These are phyloP conservation scores for Adenanthera pavonina DNA, from an alignment of 306 rosid species.

Conservation along the genomic window DNA sequence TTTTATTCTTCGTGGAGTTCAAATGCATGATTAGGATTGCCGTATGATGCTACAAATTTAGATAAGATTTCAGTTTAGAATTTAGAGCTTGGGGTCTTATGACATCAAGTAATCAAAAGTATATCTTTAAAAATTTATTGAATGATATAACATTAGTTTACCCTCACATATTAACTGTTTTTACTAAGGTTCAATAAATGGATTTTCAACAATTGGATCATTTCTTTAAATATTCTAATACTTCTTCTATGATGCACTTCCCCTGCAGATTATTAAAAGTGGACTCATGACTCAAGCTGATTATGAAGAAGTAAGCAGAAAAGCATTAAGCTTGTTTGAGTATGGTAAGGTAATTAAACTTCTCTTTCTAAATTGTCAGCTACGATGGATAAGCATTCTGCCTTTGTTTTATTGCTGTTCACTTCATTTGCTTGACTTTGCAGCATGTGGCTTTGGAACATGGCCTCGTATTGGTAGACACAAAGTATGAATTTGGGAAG, in stretches of 20 bases:
- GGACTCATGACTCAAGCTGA: slow-evolving; percentile 85
- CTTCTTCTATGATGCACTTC: slow-evolving; percentile 38
- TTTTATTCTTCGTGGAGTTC: neutral
- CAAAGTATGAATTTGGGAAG: slow-evolving; percentile 96
- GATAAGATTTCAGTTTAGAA: neutral
- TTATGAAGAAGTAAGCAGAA: slow-evolving; percentile 79
- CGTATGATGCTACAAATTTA: neutral
- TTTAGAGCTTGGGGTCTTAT: neutral
- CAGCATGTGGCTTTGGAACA: slow-evolving; percentile 88
- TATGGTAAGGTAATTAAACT: slow-evolving; percentile 78
- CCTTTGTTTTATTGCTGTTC: slow-evolving; percentile 27
- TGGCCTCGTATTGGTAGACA: slow-evolving; percentile 94
- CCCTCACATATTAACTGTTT: neutral
- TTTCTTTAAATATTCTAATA: slow-evolving; percentile 22
- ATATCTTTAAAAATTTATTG: neutral
- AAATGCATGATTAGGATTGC: neutral
- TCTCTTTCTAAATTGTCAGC: too few relatives aligned
- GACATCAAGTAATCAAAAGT: neutral
- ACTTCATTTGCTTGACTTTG: slow-evolving; percentile 45
- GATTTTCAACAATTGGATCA: slow-evolving; percentile 18
- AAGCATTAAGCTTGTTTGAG: slow-evolving; percentile 76
- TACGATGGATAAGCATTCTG: neutral
- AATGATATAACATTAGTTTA: neutral
- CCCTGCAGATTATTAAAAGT: slow-evolving; percentile 65
- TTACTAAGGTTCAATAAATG: too few relatives aligned